These are phyloP conservation scores for Cryphonectria naterciae DNA, from an alignment of 2,329 filamentous ascomycete species.

Conservation along the genomic window DNA sequence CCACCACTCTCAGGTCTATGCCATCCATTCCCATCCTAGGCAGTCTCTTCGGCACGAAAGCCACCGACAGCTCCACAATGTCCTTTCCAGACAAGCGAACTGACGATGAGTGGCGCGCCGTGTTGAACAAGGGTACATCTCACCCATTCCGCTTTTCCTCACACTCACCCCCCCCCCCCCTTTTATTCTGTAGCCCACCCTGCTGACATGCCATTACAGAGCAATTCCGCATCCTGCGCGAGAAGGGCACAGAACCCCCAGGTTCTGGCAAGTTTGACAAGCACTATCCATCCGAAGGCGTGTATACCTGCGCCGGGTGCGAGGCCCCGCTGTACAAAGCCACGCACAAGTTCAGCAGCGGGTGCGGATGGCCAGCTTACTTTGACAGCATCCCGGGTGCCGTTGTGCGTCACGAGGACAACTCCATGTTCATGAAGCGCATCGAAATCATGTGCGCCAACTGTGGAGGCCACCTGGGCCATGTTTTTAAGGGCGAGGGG, in stretches of 20 bases:
- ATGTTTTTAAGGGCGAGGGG: constrained; percentile 90
- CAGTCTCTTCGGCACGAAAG: constrained; percentile 70
- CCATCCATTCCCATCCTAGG: constrained; percentile 78
- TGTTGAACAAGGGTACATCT: constrained; percentile 64
- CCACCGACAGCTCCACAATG: constrained; percentile 55
- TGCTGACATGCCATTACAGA: constrained; percentile 55
- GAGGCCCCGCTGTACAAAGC: constrained; percentile 88
- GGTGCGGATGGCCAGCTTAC: constrained; percentile 97
- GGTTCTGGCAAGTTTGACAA: constrained; percentile 85
- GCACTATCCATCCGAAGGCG: constrained; percentile 74
- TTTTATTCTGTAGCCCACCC: neutral
- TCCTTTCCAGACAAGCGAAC: constrained; percentile 80
- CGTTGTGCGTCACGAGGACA: constrained; percentile 80
- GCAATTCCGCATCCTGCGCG: constrained; percentile 90
- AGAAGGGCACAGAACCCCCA: constrained; percentile 88
- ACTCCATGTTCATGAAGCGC: constrained; percentile 76
- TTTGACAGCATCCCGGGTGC: constrained; percentile 94
- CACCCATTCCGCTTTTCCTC: neutral
- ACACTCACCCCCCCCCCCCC: neutral
- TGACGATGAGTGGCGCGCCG: constrained; percentile 85
- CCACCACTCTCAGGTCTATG: constrained; percentile 60
- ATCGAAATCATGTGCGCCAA: constrained; percentile 95
- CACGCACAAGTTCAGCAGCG: constrained; percentile 91
- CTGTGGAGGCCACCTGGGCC: constrained; percentile 89
- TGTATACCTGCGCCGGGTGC: constrained; percentile 89